Evolutionary conservation across 2,329 filamentous ascomycete species (phyloP).

Genomic region (Tolypocladium endophyticum): DNA sequence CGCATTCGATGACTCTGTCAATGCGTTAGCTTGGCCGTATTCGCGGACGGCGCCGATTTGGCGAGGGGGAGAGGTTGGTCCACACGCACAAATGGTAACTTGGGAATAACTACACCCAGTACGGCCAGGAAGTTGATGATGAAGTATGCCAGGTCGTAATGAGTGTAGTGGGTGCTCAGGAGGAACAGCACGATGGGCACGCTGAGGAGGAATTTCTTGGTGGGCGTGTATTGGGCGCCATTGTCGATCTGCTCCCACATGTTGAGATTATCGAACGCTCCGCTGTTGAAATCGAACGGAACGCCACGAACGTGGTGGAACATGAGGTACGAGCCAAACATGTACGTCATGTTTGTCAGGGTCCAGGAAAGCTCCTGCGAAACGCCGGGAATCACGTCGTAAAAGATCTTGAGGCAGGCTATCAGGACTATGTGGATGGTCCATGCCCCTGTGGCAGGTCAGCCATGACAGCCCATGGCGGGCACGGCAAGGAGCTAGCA

Average conservation of each 20-base stretch:
- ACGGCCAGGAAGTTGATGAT: constrained; percentile 94
- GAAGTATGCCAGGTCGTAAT: constrained; percentile 95
- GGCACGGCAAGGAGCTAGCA: constrained; percentile 8
- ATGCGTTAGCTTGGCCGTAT: constrained; percentile 10
- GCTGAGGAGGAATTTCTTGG: constrained; percentile 94
- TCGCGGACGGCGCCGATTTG: neutral
- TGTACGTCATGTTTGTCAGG: constrained; percentile 96
- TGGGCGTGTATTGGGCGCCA: constrained; percentile 94
- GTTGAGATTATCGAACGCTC: constrained; percentile 97
- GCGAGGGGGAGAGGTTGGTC: neutral
- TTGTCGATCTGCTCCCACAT: constrained; percentile 99
- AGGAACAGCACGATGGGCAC: constrained; percentile 93
- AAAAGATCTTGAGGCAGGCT: constrained; percentile 84
- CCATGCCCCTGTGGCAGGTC: constrained; percentile 66
- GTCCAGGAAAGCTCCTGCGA: constrained; percentile 99
- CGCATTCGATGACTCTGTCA: constrained; percentile 65
- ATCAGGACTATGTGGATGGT: constrained; percentile 95
- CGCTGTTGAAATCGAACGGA: constrained; percentile 97
- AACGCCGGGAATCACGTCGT: constrained; percentile 90
- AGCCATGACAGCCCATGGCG: neutral
- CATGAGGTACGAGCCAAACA: constrained; percentile 98
- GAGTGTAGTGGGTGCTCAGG: constrained; percentile 95
- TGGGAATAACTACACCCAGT: constrained; percentile 87
- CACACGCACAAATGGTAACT: constrained; percentile 78
- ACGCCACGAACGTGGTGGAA: constrained; percentile 98